Conservation (phyloP, 148 eudicot genomes). For the Cornus controversa region DNA sequence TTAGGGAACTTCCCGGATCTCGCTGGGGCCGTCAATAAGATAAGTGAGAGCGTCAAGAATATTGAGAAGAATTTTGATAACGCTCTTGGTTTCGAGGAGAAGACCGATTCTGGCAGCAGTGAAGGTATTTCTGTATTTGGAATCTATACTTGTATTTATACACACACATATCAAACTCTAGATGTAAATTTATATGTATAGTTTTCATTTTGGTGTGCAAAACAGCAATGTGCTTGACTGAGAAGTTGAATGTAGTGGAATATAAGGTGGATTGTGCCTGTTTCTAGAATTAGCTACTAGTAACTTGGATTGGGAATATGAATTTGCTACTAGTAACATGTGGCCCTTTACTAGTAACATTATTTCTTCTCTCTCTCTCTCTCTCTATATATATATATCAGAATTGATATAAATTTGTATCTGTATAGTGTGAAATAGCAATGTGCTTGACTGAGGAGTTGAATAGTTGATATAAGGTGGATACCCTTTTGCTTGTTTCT, state of each 20-base stretch:
- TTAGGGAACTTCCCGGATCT: conserved; percentile 78
- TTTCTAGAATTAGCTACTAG: neutral
- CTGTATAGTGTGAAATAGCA: too few species aligned
- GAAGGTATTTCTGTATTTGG: conserved; percentile 40
- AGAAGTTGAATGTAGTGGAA: neutral
- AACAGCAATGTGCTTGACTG: conserved; percentile 1
- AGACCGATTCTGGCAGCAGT: conserved; percentile 33
- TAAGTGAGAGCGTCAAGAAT: conserved; percentile 88
- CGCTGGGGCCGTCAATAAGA: conserved; percentile 83
- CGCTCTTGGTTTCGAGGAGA: conserved; percentile 86
- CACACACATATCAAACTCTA: neutral
- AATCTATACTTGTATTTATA: neutral
- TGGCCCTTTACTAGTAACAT: too few species aligned
- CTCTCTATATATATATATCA: too few species aligned
- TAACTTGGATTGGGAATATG: neutral
- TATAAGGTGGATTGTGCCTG: neutral
- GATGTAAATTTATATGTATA: too few species aligned
- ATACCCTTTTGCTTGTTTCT: neutral
- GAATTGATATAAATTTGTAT: too few species aligned
- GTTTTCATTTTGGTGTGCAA: too few species aligned
- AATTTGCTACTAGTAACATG: neutral
- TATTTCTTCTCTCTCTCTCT: too few species aligned
- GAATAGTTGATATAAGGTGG: neutral
- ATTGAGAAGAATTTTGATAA: conserved; percentile 88
- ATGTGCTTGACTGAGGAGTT: neutral